Conservation (phyloP, 2,329 filamentous ascomycete species). For the Aureobasidium mangrovei region DNA sequence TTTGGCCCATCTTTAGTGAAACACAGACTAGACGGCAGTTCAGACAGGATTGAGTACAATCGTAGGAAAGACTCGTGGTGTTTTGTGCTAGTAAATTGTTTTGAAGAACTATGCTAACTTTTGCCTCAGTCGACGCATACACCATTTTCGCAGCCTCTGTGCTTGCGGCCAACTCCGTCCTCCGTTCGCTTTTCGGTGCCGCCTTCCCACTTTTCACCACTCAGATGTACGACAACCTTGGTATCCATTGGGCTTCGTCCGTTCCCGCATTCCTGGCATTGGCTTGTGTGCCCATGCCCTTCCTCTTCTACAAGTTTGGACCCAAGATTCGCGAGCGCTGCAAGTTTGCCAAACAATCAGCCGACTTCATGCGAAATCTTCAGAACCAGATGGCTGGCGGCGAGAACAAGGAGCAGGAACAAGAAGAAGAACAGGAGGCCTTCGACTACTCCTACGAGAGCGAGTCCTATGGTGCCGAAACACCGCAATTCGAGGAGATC, state of each 20-base stretch:
- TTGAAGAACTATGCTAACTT: background rate
- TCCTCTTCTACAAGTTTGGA: conserved; percentile 69
- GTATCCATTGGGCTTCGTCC: conserved; percentile 67
- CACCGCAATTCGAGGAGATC: conserved; percentile 31
- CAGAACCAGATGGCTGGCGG: conserved; percentile 24
- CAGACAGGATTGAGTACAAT: too few species aligned
- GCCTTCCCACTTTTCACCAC: conserved; percentile 71
- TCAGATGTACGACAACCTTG: conserved; percentile 48
- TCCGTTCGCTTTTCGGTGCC: conserved; percentile 69
- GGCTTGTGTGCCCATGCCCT: conserved; percentile 63
- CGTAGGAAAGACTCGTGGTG: too few species aligned
- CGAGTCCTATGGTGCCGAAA: conserved; percentile 7
- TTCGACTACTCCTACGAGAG: conserved; percentile 22
- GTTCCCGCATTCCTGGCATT: conserved; percentile 67
- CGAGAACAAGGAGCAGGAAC: conserved; percentile 17
- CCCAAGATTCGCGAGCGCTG: conserved; percentile 54
- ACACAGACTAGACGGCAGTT: too few species aligned
- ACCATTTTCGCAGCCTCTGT: conserved; percentile 70
- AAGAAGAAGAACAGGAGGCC: conserved; percentile 26
- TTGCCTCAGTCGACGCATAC: conserved; percentile 57
- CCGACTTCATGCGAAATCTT: conserved; percentile 47
- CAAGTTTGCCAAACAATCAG: conserved; percentile 61
- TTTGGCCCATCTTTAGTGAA: too few species aligned
- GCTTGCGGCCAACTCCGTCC: conserved; percentile 67
- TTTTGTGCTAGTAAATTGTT: too few species aligned